A percentile compares a stretch with the other conserved stretches of the same genome.
phyloP scores from a whole-genome alignment of 2,329 filamentous ascomycete species.

The Aspergillus amoenus region DNA sequence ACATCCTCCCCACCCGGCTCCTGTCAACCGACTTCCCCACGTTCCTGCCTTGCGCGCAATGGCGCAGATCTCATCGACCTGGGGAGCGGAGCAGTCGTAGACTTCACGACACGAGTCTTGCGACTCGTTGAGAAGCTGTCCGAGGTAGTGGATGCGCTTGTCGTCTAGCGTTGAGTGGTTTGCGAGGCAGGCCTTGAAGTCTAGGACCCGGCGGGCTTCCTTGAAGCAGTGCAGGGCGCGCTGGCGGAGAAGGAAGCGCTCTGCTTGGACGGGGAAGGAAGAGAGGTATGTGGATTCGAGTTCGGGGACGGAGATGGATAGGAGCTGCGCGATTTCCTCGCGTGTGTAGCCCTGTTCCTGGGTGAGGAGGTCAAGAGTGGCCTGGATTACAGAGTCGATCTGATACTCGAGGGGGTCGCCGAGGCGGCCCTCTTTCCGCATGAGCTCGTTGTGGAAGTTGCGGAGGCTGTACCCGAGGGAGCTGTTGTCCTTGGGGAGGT shows the following conservation, averaged over 20 bases:
- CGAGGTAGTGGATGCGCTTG: slow-evolving; percentile 71
- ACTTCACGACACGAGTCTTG: slow-evolving; percentile 82
- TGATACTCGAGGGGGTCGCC: slow-evolving; percentile 61
- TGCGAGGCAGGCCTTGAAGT: slow-evolving; percentile 76
- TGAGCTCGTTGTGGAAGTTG: slow-evolving; percentile 83
- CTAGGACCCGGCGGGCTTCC: slow-evolving; percentile 81
- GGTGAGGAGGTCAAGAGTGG: slow-evolving; percentile 69
- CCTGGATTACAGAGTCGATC: slow-evolving; percentile 68
- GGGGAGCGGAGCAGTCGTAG: slow-evolving; percentile 89
- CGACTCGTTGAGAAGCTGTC: slow-evolving; percentile 82
- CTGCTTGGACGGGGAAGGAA: slow-evolving; percentile 83
- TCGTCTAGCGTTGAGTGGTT: slow-evolving; percentile 55
- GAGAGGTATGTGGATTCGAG: slow-evolving; percentile 78
- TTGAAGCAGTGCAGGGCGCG: slow-evolving; percentile 87
- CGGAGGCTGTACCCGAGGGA: slow-evolving; percentile 80
- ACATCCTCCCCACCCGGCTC: slow-evolving; percentile 96
- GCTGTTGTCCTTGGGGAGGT: slow-evolving; percentile 73
- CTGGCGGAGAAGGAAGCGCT: slow-evolving; percentile 82
- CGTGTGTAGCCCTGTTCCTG: slow-evolving; percentile 84
- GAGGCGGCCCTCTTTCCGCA: slow-evolving; percentile 52
- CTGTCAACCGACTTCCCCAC: slow-evolving; percentile 82
- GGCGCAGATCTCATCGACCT: slow-evolving; percentile 84
- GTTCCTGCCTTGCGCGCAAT: slow-evolving; percentile 77
- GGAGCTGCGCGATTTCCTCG: slow-evolving; percentile 73
- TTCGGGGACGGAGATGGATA: slow-evolving; percentile 68